These are phyloP conservation scores for Trypanosoma theileri DNA, from an alignment of 208 protist genomes.

Conservation along the genomic window DNA sequence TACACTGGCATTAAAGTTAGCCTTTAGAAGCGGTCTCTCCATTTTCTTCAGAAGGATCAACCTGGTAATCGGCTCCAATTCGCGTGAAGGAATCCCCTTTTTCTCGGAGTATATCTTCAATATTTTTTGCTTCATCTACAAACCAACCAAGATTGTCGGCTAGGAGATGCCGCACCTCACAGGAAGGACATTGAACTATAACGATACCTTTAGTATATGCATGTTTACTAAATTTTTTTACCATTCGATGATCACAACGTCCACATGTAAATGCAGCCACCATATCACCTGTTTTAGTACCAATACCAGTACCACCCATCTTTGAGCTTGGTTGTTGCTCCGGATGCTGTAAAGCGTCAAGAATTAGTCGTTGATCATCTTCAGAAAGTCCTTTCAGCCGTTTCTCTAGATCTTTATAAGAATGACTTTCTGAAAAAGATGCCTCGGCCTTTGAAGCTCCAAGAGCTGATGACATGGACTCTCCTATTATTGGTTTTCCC, in stretches of 20 bases:
- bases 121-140: slow-evolving; percentile 64
- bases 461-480: not conserved
- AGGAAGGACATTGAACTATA: slow-evolving; percentile 89
- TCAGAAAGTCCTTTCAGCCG: slow-evolving; percentile 48
- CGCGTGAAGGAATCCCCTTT: slow-evolving; percentile 72
- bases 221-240: slow-evolving; percentile 91
- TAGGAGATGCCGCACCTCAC: slow-evolving; percentile 83
- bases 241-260: slow-evolving; percentile 81
- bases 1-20: no score
- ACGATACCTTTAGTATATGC: slow-evolving; percentile 92
- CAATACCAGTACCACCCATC: slow-evolving; percentile 83
- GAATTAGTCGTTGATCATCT: slow-evolving; percentile 65
- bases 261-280: slow-evolving; percentile 89
- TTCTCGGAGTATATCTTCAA: slow-evolving; percentile 83
- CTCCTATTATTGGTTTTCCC: not conserved
- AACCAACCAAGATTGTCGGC: slow-evolving; percentile 93
- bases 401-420: slow-evolving; percentile 28
- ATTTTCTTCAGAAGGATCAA: slow-evolving; percentile 21
- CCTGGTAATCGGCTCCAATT: slow-evolving; percentile 67
- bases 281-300: slow-evolving; percentile 78
- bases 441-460: slow-evolving; percentile 1
- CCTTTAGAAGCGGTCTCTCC: not conserved
- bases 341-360: slow-evolving; percentile 49
- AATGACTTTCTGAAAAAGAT: slow-evolving; percentile 4
- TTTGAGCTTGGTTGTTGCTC: slow-evolving; percentile 51